These are phyloP conservation scores for Scutellaria baicalensis DNA, from an alignment of 257 asterid genomes.

Conservation along the genomic window DNA sequence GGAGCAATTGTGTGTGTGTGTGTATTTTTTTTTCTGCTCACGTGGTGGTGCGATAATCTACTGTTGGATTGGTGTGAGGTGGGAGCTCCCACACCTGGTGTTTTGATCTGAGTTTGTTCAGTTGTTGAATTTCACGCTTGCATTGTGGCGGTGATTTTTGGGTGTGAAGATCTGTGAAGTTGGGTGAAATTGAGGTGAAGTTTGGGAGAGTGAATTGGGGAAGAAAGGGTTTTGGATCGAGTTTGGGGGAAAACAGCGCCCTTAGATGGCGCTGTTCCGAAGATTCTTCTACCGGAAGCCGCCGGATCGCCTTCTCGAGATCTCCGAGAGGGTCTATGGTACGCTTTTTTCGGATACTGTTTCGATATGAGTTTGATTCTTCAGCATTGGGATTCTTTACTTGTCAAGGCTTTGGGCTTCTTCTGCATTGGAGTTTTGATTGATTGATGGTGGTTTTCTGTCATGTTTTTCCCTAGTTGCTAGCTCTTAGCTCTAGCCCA, in stretches of 20 bases:
- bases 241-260: constrained; percentile 82
- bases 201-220: constrained; percentile 20
- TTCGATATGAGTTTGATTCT: constrained; percentile 3
- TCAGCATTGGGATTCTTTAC: constrained; percentile 7
- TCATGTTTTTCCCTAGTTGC: constrained; percentile 3
- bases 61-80: constrained; percentile 29
- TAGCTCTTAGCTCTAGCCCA: too few species aligned
- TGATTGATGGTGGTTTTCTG: not conserved
- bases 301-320: constrained; percentile 99
- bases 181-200: constrained; percentile 22
- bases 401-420: constrained; percentile 3
- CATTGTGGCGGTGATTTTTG: constrained; percentile 24
- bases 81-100: constrained; percentile 3
- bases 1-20: not conserved
- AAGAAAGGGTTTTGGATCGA: constrained; percentile 50
- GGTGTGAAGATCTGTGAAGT: constrained; percentile 34
- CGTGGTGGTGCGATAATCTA: not conserved
- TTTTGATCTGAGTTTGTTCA: constrained; percentile 11
- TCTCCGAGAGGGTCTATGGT: constrained; percentile 98
- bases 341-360: constrained; percentile 16
- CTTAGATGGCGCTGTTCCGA: constrained; percentile 98
- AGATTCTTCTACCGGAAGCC: constrained; percentile 97
- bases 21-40: not conserved
- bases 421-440: constrained; percentile 4
- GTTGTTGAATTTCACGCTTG: constrained; percentile 17